These are phyloP conservation scores for Lumnitzera littorea DNA, from an alignment of 345 rosid genomes.

Conservation along the genomic window DNA sequence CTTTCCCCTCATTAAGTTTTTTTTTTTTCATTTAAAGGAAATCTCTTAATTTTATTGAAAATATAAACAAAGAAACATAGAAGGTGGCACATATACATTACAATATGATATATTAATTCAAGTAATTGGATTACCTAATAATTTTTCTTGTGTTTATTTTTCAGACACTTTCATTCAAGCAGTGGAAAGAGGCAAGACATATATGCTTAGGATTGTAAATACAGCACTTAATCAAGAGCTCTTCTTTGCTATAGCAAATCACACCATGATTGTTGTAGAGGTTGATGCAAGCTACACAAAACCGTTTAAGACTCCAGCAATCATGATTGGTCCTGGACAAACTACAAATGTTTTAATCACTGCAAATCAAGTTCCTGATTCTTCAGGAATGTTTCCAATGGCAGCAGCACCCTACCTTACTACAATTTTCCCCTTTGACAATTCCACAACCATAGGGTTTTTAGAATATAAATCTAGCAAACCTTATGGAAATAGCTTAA, in stretches of 20 bases:
- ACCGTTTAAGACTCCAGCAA: constrained; percentile 46
- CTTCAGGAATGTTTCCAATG: constrained; percentile 48
- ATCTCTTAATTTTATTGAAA: too few relatives aligned
- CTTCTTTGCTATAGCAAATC: constrained; percentile 76
- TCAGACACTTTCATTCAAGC: constrained; percentile 60
- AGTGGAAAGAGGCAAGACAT: constrained; percentile 64
- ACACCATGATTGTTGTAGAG: constrained; percentile 70
- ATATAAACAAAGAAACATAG: too few relatives aligned
- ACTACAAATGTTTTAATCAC: constrained; percentile 74
- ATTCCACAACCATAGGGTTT: constrained; percentile 50
- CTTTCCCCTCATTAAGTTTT: too few relatives aligned
- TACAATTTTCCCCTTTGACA: constrained; percentile 48
- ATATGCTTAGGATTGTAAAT: constrained; percentile 63
- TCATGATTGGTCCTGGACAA: constrained; percentile 92
- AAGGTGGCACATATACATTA: background rate
- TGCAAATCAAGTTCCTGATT: constrained; percentile 55
- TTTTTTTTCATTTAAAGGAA: too few relatives aligned
- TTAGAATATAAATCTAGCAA: constrained; percentile 26
- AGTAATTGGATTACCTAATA: background rate
- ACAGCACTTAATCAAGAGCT: constrained; percentile 76
- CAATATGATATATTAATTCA: background rate
- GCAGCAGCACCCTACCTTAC: constrained; percentile 81
- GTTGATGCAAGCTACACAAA: constrained; percentile 72
- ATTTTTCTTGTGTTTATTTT: constrained; percentile 3
- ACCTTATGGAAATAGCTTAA: background rate